Percentiles rank a stretch among this genome's conserved stretches.
phyloP scores from a whole-genome alignment of 768 basidiomycete species.

The Pleurotus giganteus region DNA sequence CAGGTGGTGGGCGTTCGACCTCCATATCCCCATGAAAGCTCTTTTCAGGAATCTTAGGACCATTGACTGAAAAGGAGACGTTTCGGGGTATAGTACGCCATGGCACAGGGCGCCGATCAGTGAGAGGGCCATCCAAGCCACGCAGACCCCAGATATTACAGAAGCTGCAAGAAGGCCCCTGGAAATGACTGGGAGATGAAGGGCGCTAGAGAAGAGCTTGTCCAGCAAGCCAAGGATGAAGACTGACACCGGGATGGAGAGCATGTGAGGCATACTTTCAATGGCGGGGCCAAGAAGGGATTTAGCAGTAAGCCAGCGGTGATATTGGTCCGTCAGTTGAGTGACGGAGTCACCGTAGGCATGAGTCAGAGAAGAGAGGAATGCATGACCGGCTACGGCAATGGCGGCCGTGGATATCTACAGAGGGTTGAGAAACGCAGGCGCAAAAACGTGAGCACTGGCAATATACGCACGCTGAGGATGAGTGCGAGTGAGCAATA shows the following conservation, averaged over 20 bases:
- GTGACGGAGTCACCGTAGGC: conserved; percentile 1
- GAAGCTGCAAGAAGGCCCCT: background rate
- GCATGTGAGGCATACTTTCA: conserved; percentile 3
- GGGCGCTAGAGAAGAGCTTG: conserved; percentile 6
- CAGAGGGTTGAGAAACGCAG: background rate
- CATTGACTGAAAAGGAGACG: conserved; percentile 6
- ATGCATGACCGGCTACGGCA: conserved; percentile 6
- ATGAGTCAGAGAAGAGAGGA: conserved; percentile 6
- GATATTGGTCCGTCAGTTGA: conserved; percentile 1
- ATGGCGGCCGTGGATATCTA: conserved; percentile 9
- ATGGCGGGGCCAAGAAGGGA: conserved; percentile 4
- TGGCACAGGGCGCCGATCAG: conserved; percentile 4
- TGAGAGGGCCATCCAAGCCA: background rate
- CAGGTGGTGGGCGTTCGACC: too few relatives aligned
- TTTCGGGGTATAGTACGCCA: background rate
- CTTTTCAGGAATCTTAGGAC: background rate
- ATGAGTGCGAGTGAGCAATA: conserved; percentile 11
- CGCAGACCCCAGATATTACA: background rate
- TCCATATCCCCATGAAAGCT: background rate
- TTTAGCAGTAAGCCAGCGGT: background rate
- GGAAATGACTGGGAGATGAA: background rate
- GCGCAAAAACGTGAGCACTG: background rate
- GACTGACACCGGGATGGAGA: conserved; percentile 5
- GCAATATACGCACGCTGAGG: conserved; percentile 7
- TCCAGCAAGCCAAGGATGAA: conserved; percentile 10